These are phyloP conservation scores for Petunia secreta DNA, from an alignment of 257 asterid species.

Conservation along the genomic window DNA sequence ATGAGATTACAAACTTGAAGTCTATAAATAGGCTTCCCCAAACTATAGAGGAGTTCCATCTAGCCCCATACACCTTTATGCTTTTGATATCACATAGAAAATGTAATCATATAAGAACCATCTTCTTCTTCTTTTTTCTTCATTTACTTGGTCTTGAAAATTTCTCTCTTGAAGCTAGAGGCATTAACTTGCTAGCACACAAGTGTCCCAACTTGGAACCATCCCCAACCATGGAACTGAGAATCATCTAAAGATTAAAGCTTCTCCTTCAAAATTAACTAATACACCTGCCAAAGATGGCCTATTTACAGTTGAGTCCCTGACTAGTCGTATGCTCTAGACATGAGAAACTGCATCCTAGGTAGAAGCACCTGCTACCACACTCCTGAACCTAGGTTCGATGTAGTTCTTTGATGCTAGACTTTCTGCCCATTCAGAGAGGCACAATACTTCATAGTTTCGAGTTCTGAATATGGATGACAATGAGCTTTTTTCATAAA, in stretches of 20 bases:
- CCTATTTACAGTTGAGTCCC: background rate
- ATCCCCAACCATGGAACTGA: background rate
- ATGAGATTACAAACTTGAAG: background rate
- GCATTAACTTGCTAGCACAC: background rate
- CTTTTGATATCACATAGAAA: background rate
- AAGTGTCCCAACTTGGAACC: background rate
- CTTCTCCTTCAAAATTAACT: background rate
- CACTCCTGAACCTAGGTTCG: background rate
- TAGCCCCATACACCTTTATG: background rate
- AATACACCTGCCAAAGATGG: slow-evolving; percentile 1
- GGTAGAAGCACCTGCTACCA: background rate
- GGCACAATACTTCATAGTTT: background rate
- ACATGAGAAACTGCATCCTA: background rate
- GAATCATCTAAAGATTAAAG: slow-evolving; percentile 3
- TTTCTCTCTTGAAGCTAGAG: background rate
- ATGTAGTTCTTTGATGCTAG: slow-evolving; percentile 13
- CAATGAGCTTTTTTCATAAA: background rate
- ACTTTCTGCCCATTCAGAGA: background rate
- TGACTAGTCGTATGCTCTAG: background rate
- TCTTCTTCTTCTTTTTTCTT: background rate
- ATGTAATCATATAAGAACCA: background rate
- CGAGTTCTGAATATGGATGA: background rate
- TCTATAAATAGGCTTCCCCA: background rate
- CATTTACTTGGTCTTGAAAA: background rate
- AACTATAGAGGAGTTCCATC: background rate